Evolutionary conservation across 495 filamentous ascomycete genomes (phyloP).

Genomic region (Jackrogersella minutella): DNA sequence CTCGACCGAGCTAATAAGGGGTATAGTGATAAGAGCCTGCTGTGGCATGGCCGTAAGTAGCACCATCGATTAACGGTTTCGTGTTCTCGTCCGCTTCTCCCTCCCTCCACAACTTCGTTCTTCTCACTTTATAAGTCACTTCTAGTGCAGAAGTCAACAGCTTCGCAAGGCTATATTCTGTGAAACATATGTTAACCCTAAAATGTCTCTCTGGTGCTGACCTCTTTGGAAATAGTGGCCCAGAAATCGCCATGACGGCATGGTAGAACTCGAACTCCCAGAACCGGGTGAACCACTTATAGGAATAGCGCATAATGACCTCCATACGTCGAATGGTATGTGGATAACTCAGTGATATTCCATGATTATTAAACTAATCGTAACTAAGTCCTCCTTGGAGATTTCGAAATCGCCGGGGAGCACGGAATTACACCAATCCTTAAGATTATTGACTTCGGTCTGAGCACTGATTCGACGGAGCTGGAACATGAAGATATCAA

Average conservation of each 20-base stretch:
- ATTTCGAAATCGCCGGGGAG: neutral
- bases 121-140: no score
- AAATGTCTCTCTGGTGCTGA: neutral
- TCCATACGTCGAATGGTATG: conserved; percentile 17
- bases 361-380: neutral
- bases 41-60: conserved; percentile 13
- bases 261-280: neutral
- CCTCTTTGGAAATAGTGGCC: conserved; percentile 6
- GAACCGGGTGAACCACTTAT: neutral
- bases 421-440: conserved; percentile 11
- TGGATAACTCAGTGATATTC: neutral
- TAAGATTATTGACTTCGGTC: conserved; percentile 20
- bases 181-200: neutral
- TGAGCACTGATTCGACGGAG: neutral
- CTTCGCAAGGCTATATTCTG: no score
- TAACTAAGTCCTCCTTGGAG: conserved; percentile 16
- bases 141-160: no score
- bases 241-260: neutral
- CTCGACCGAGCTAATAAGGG: conserved; percentile 1
- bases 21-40: conserved; percentile 13
- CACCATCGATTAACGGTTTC: neutral
- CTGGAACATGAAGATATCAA: neutral
- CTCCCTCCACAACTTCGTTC: neutral
- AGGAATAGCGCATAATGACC: neutral
- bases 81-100: neutral